Base-by-base conservation (phyloP, 106 monocot species). In the Dendrobium nobile region DNA sequence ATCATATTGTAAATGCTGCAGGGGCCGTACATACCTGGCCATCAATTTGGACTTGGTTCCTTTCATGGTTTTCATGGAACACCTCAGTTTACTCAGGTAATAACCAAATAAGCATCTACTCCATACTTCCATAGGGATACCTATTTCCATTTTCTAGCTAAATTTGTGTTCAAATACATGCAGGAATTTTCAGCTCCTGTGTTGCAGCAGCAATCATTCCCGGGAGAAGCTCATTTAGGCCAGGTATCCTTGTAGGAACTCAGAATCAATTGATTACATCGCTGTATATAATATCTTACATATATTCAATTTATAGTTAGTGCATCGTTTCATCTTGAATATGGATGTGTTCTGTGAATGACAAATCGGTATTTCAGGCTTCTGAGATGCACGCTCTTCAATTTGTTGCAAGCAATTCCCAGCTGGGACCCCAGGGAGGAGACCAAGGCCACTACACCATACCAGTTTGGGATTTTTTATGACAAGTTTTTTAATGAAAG, bases 401-500 rank as follows among this genome's bases (percentile, higher is more conserved):
- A 48, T 84, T 75, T 75, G 79, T 79, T 6, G 75, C 75, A 59
- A 80, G 79, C 47, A 84, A 76, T 28, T 75, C 79, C 72, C 84
- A 84, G 79, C 42, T 84, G 75, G 84, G 51, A 64, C 84, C 58
- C 47, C 84, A 80, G 79, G 56, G 79, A 9, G 75, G 79, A 11
- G 79, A 84, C 33, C 84, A 80, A 80, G 79, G 47, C 59, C 79
- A 84, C n/a, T 79, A 73, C 65, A 74, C 75, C 61, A 75, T 84
- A 75, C 84, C 84, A 75, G 84, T 84, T 41, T 84, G 84, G 84
- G 84, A 84, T 75, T 84, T 84, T 48, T 75, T 84, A 40, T 84
- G 48, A 79, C 37, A 37, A 13, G 11, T 4, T 4, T 70, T 37
- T 37, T 37, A 6, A 70, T 37, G 22, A 8, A 61, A 61, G n/a